Evolutionary conservation across 345 rosid genomes (phyloP).

Genomic region (Atalantia buxifolia): DNA sequence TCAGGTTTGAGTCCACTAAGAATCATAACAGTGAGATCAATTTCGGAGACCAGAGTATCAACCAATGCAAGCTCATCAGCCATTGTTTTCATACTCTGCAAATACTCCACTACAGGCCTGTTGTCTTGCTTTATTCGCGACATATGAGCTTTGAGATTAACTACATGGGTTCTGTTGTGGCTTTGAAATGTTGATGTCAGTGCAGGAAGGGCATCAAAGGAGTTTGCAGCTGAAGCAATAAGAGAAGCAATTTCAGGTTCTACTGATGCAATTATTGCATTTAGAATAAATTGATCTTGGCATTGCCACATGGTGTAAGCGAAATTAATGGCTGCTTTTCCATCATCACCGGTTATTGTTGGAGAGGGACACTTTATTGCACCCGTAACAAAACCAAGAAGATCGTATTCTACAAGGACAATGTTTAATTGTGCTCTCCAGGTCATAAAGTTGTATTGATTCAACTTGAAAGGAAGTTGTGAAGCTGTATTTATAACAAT

Average conservation of each 20-base stretch:
- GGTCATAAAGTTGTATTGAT: too few species aligned
- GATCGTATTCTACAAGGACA: too few species aligned
- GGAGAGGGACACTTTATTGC: too few species aligned
- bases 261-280: not conserved
- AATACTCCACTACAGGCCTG: not conserved
- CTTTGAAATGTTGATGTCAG: not conserved
- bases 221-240: too few species aligned
- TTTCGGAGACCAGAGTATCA: not conserved
- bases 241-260: not conserved
- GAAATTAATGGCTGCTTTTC: too few species aligned
- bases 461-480: too few species aligned
- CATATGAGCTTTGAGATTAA: not conserved
- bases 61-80: not conserved
- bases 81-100: not conserved
- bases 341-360: too few species aligned
- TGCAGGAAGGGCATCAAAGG: not conserved
- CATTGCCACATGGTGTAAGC: too few species aligned
- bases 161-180: not conserved
- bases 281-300: not conserved
- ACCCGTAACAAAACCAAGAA: too few species aligned
- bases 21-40: not conserved
- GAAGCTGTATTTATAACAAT: too few species aligned
- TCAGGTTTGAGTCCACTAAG: too few species aligned
- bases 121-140: not conserved
- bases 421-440: too few species aligned